Evolutionary conservation across 345 rosid species (phyloP), one percentile per base, ranked within the genome.

Genomic region (Hibiscus mutabilis): DNA sequence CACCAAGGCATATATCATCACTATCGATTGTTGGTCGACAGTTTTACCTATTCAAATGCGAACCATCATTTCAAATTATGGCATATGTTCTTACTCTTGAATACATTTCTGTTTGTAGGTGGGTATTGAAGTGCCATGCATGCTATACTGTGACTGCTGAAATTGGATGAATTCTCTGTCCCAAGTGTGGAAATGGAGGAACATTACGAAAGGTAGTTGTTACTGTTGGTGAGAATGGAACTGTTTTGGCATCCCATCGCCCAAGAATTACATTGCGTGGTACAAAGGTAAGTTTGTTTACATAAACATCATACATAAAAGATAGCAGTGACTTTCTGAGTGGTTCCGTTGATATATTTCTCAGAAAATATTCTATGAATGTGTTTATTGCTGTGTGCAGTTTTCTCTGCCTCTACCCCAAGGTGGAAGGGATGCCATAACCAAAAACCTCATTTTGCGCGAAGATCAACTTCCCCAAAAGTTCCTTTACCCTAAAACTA

Each of bases 381-480:
- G n/a, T n/a, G n/a, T n/a, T n/a, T n/a, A n/a, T n/a, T n/a, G n/a
- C n/a, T 76, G 35, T 70, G 16, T 62, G 74, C 88, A 95, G 99
- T 92, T 84, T 76, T 90, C 99, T 10, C 70, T 92, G 60, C 97
- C 99, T 66, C 73, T 83, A 78, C 99, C 97, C 6, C 85, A 90
- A 84, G 95, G 97, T 14, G 97, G 97, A 82, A 90, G 99, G 77
- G 92, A 90, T 46, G 92, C 93, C 40, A 86, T 95, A 60, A 70
- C 93, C 3, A 95, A 90, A 83, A 95, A 89, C 75, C 79, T 84
- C 13, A 74, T 95, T 70, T 67, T 95, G 60, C 91, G 97, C 15
- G 99, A 95, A 79, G 99, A 95, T 81, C 99, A 95, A 77, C 86
- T 95, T 60, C 97, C 99, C 42, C 89, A 84, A 46, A 95, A 89